Base-by-base conservation (phyloP, 768 basidiomycete species). In the Pulveroboletus sp. region DNA sequence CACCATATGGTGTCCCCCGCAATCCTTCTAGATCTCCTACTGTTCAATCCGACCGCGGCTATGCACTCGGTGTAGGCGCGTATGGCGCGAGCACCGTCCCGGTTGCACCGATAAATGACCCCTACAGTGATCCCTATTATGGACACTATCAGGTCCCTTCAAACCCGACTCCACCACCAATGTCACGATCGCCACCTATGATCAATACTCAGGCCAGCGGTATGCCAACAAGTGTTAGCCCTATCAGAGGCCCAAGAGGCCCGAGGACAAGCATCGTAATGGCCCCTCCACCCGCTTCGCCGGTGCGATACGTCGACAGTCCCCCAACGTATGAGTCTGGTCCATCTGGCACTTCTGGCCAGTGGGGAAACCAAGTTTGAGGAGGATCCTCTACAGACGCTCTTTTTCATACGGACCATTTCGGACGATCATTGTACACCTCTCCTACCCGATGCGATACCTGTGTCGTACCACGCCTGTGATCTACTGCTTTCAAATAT, bases 241-340 rank as follows among this genome's bases (percentile, higher is more conserved):
- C 78, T 27, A 58, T 74, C 34, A 74, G 60, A 45, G 76, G 77
- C 3, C 76, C 78, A 3, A 63, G 71, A 52, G 56, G 69, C 9
- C 72, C 68, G 14, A 69, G 70, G 31, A 59, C 56, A 38, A 55
- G 35, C 25, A 52, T 53, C 4, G 45, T 59, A 10, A 60, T 60
- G 55, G 47, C 59, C 7, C 66, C 67, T 47, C 58, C 64, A 40
- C 20, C 50, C 13, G 16, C 40, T 34, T 42, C 51, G 27, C 36
- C 45, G 12, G 38, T n/a, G 27, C 46, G 44, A 25, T 69, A 74
- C 40, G 67, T 77, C 14, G 87, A 88, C 16, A 73, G 69, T 31
- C 87, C 87, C 13, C 87, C 87, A 24, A 72, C 68, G 43, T 90
- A 90, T 60, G 86, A 89, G 23, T 70, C 72, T 14, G 79, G 78